Conservation (phyloP, 306 rosid genomes). For the Nissolia schottii region DNA sequence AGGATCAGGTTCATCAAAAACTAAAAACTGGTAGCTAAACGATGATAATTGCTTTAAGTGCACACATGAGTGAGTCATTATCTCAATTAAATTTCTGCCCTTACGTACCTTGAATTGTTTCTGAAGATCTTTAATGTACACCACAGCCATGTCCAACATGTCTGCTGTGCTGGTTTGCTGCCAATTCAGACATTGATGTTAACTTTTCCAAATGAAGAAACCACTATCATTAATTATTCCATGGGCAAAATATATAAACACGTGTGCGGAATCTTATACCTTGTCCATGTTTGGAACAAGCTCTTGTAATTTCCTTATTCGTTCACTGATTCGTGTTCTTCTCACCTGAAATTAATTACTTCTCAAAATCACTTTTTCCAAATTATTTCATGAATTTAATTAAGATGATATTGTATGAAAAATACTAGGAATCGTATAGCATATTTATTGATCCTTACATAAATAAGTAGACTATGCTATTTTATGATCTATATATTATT, state of each 20-base stretch:
- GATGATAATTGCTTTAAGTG: not conserved
- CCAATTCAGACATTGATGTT: not conserved
- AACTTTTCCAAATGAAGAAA: not conserved
- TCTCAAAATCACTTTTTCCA: not conserved
- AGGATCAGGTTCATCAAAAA: not conserved
- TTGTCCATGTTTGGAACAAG: conserved; percentile 96
- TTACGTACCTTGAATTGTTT: conserved; percentile 74
- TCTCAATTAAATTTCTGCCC: not conserved
- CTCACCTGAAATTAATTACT: conserved; percentile 49
- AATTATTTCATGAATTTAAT: not conserved
- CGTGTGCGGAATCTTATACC: conserved; percentile 36
- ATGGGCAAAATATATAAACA: not conserved
- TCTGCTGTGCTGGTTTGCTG: conserved; percentile 98
- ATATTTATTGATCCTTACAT: too few species aligned
- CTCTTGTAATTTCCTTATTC: conserved; percentile 87
- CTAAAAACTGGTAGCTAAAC: not conserved
- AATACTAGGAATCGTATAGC: too few species aligned
- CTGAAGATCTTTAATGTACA: conserved; percentile 85
- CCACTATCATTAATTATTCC: not conserved
- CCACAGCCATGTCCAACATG: conserved; percentile 92
- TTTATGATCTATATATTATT: too few species aligned
- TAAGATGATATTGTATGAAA: not conserved
- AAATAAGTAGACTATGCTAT: too few species aligned
- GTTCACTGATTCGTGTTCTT: conserved; percentile 91
- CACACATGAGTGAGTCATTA: not conserved